phyloP scores from a whole-genome alignment of 129 eudicot species.

The Artemisia argyi region DNA sequence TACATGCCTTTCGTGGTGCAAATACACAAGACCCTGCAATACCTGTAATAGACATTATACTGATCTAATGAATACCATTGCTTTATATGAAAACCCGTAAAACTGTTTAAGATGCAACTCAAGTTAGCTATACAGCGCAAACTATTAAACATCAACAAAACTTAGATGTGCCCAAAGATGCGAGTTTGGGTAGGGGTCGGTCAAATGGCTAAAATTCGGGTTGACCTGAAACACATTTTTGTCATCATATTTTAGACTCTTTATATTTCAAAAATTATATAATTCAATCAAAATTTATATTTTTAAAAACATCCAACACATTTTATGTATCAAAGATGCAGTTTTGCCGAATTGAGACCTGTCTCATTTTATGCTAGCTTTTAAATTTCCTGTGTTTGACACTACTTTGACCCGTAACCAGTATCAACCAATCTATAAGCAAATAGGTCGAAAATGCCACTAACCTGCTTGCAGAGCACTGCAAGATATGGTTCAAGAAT shows the following conservation, averaged over 20 bases:
- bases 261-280: background rate
- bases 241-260: background rate
- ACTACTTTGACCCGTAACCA: constrained; percentile 6
- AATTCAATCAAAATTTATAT: background rate
- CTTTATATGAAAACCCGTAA: background rate
- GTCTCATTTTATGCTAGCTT: background rate
- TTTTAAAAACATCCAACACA: background rate
- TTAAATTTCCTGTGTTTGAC: background rate
- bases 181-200: background rate
- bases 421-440: background rate
- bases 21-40: constrained; percentile 82
- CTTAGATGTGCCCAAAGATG: background rate
- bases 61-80: background rate
- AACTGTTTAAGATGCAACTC: background rate
- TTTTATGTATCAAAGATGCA: background rate
- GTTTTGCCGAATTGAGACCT: background rate
- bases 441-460: background rate
- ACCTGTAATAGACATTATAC: constrained; percentile 50
- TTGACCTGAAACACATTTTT: constrained; percentile 3
- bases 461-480: constrained; percentile 94
- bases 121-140: background rate
- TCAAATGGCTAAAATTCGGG: background rate
- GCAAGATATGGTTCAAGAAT: constrained; percentile 99
- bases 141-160: no score
- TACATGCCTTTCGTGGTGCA: constrained; percentile 92